Base-by-base conservation (phyloP, 1,284 basidiomycete genomes). In the Cystobasidium slooffiae region DNA sequence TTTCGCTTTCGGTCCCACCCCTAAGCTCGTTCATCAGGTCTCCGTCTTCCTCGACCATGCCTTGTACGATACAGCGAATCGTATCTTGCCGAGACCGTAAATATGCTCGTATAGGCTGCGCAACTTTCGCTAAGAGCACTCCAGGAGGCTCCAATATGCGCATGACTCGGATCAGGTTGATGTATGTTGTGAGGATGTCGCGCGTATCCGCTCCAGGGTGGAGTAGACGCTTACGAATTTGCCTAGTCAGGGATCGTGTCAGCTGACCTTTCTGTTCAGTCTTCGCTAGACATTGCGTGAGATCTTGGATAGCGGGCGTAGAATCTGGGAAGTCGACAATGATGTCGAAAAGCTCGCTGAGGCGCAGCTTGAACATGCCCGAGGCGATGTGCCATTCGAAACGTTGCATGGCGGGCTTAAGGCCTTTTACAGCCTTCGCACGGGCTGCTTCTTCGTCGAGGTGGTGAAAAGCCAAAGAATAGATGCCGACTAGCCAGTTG, bases 181-280 rank as follows among this genome's bases (percentile, higher is more conserved):
- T 92, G 82, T 99, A 99, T 86, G 93, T 91, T 1, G 88, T 85
- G 22, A 99, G 85, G 75, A 99, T 95, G 77, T 93, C 88, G 78
- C 91, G 91, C 0, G 97, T 99, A 77, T 95, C 94, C 1, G 94
- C 94, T 9, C 95, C 97, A 0, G 97, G 97, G 81, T 99, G 96
- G 14, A 99, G 88, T 0, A 99, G 86, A 3, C 96, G 91, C 80
- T 89, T 91, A 66, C 88, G 86, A 79, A 93, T 93, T 90, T 88
- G 87, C 84, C 87, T 87, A 43, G 91, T 88, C 22, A 95, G 84
- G 14, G 87, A 84, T 67, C 86, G 85, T 0, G 93, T 90, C 4
- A 95, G 84, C 53, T 87, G 85, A 1, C 87, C 83, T 14, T 92
- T 88, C 77, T 91, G 89, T 79, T 92, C 91, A 0, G 92, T 90